Evolutionary conservation across 768 basidiomycete species (phyloP), one percentile per base, ranked within the genome.

Genomic region (Boletus coccyginus): DNA sequence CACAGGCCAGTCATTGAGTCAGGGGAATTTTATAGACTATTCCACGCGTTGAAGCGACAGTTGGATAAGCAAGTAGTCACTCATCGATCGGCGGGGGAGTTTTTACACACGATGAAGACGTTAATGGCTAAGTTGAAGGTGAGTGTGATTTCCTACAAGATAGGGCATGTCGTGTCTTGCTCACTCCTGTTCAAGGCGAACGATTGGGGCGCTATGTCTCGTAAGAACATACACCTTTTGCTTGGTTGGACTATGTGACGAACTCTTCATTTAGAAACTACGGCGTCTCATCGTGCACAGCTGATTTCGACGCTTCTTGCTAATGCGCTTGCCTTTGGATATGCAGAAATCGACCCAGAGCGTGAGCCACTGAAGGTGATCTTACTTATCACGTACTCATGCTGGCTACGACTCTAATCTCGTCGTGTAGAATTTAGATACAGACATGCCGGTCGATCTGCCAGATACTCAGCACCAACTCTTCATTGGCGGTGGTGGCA

Each of bases 101-200:
- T 86, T 60, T 68, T 86, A 7, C 77, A 79, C 39, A 73, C 77
- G 3, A 70, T 87, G 63, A 86, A 86, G 66, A 82, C 82, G 0
- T 58, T 86, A 42, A 86, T 86, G 85, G 85, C 85, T n/a, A 87
- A 86, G 55, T 62, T 86, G 40, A 86, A 86, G 76, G 85, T 81
- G 47, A 55, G 52, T 32, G 14, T 52, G 2, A 0, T 51, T 21
- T 21, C 21, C 21, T 21, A 21, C 21, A 12, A n/a, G 16, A 17
- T 13, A 8, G 8, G 3, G 17, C 27, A 17, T 33, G 32, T 17
- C 14, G 13, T 48, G 3, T 8, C 29, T n/a, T 39, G 8, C 41
- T 60, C n/a, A 52, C 27, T 41, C 3, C 2, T 45, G 2, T 47
- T 45, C 10, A 54, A 85, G 84, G 77, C 81, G 3, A 84, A 84